phyloP scores from a whole-genome alignment of 306 rosid species.

The Pyrus pyrifolia region DNA sequence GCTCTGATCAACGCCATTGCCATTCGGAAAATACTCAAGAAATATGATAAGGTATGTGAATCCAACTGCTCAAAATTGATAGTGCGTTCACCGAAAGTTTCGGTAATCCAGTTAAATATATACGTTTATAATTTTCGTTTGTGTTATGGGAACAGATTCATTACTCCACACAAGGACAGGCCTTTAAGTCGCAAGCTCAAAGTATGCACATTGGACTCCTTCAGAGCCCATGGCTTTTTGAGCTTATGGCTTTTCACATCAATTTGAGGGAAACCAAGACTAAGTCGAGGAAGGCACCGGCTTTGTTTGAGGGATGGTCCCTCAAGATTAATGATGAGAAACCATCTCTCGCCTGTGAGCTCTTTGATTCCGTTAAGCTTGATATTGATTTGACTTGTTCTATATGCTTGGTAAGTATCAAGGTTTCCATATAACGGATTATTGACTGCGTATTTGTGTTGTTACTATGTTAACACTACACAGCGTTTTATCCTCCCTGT shows the following conservation, averaged over 20 bases:
- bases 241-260: constrained; percentile 90
- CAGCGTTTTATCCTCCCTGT: background rate
- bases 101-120: background rate
- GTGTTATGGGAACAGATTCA: constrained; percentile 51
- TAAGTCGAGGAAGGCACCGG: constrained; percentile 29
- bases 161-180: constrained; percentile 86
- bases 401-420: constrained; percentile 76
- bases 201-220: constrained; percentile 83
- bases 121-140: background rate
- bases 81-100: background rate
- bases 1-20: constrained; percentile 84
- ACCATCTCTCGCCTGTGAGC: constrained; percentile 79
- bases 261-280: constrained; percentile 62
- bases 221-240: constrained; percentile 94
- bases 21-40: constrained; percentile 74
- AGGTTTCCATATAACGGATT: background rate
- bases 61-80: background rate
- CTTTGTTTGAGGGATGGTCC: constrained; percentile 61
- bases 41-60: constrained; percentile 74
- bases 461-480: background rate
- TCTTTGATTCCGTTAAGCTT: constrained; percentile 69
- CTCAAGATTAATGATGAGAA: constrained; percentile 60
- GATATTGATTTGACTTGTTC: constrained; percentile 88
- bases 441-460: background rate
- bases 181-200: constrained; percentile 76